These are phyloP conservation scores for Rhodotorula sp. DNA, from an alignment of 1,284 basidiomycete genomes.

Conservation along the genomic window DNA sequence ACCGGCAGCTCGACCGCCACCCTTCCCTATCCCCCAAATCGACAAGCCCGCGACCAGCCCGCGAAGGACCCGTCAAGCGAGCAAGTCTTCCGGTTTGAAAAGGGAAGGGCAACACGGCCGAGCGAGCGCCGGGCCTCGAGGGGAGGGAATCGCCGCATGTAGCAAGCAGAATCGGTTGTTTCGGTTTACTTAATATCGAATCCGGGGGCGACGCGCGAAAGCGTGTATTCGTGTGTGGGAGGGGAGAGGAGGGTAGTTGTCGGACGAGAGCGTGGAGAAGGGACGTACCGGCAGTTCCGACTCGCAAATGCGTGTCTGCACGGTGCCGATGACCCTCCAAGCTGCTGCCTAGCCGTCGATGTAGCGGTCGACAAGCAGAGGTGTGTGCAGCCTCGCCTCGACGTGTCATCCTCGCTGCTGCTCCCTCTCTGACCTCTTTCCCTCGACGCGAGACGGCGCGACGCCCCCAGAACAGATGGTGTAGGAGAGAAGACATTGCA, in stretches of 20 bases:
- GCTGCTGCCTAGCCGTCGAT: background rate
- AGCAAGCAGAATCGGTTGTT: constrained; percentile 2
- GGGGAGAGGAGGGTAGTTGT: background rate
- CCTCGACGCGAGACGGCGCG: too few species aligned
- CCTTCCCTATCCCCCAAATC: background rate
- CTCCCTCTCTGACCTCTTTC: too few species aligned
- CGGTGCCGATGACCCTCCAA: too few species aligned
- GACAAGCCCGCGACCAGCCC: background rate
- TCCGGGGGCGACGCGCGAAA: constrained; percentile 4
- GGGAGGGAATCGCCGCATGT: background rate
- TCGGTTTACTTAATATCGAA: constrained; percentile 13
- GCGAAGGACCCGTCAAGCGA: background rate
- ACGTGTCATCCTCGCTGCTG: background rate
- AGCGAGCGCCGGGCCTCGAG: background rate
- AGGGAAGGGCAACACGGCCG: too few species aligned
- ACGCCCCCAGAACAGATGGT: too few species aligned
- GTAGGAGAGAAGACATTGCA: background rate
- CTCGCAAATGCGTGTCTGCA: too few species aligned
- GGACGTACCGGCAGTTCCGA: background rate
- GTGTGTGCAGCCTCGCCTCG: background rate
- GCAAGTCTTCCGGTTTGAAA: background rate
- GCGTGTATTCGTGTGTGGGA: background rate
- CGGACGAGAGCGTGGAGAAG: background rate
- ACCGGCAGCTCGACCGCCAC: background rate
- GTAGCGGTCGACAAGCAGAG: background rate